A percentile compares a stretch with the other conserved stretches of the same genome.
Conservation (phyloP, 352 stramenopile genomes). For the Pythium monospermum region DNA sequence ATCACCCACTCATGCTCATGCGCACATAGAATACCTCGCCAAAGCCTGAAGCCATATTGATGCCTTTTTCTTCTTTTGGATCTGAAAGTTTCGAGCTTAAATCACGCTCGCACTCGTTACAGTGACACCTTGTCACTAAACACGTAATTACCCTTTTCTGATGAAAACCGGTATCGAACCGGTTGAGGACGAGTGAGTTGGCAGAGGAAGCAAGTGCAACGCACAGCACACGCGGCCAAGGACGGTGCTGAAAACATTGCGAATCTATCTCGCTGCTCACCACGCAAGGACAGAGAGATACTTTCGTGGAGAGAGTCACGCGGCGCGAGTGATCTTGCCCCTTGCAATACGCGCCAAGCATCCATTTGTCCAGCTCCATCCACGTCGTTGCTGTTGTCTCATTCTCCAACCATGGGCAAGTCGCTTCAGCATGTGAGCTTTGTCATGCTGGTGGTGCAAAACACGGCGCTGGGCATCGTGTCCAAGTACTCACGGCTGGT, state of each 20-base stretch:
- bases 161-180: background rate
- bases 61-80: background rate
- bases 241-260: too few relatives aligned
- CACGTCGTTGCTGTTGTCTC: too few relatives aligned
- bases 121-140: background rate
- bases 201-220: slow-evolving; percentile 1
- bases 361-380: too few relatives aligned
- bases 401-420: slow-evolving; percentile 22
- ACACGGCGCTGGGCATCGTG: slow-evolving; percentile 81
- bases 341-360: too few relatives aligned
- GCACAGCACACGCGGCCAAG: too few relatives aligned
- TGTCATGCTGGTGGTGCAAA: slow-evolving; percentile 83
- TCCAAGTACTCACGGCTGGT: slow-evolving; percentile 83
- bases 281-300: too few relatives aligned
- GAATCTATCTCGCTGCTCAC: too few relatives aligned
- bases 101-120: background rate
- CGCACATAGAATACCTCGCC: slow-evolving; percentile 15
- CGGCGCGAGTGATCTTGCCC: too few relatives aligned
- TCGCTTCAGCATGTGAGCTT: slow-evolving; percentile 81
- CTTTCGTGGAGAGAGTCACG: too few relatives aligned
- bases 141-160: slow-evolving; percentile 1
- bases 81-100: background rate
- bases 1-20: background rate
- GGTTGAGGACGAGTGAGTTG: slow-evolving; percentile 5
- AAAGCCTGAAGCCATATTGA: slow-evolving; percentile 28